These are phyloP conservation scores for Juglanconis sp. DNA, from an alignment of 2,329 filamentous ascomycete species.

Conservation along the genomic window DNA sequence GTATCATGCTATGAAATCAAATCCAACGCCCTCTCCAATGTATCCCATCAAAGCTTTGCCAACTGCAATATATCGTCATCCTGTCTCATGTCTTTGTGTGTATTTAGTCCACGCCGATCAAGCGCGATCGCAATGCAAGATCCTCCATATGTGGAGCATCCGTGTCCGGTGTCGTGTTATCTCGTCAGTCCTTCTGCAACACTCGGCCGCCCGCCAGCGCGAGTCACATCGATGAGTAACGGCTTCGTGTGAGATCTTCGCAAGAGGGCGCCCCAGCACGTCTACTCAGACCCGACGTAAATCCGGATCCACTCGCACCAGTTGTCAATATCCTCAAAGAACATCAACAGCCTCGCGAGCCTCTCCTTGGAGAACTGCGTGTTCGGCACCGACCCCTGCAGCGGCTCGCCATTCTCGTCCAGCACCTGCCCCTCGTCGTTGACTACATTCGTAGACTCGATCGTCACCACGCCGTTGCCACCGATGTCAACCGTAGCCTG, in stretches of 20 bases:
- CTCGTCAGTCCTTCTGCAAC: neutral
- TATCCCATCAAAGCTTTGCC: neutral
- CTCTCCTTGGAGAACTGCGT: conserved; percentile 32
- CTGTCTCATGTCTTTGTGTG: neutral
- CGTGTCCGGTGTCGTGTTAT: neutral
- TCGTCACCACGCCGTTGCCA: conserved; percentile 55
- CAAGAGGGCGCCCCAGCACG: neutral
- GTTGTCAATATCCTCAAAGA: conserved; percentile 49
- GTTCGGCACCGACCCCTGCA: conserved; percentile 21
- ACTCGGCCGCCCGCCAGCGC: too few relatives aligned
- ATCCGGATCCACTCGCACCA: conserved; percentile 53
- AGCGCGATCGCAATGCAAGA: neutral
- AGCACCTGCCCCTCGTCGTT: conserved; percentile 16
- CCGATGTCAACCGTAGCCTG: conserved; percentile 58
- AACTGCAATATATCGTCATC: neutral
- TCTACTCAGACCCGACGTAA: conserved; percentile 23
- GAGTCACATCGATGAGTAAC: too few relatives aligned
- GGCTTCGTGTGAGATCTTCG: too few relatives aligned
- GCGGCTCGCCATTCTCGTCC: conserved; percentile 28
- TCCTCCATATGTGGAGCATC: neutral
- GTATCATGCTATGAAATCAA: neutral
- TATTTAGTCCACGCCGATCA: neutral
- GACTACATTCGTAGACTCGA: conserved; percentile 57
- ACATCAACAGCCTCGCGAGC: conserved; percentile 44
- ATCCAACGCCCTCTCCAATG: neutral